These are phyloP conservation scores for Aulographum hederae DNA, from an alignment of 2,329 filamentous ascomycete species.

Conservation along the genomic window DNA sequence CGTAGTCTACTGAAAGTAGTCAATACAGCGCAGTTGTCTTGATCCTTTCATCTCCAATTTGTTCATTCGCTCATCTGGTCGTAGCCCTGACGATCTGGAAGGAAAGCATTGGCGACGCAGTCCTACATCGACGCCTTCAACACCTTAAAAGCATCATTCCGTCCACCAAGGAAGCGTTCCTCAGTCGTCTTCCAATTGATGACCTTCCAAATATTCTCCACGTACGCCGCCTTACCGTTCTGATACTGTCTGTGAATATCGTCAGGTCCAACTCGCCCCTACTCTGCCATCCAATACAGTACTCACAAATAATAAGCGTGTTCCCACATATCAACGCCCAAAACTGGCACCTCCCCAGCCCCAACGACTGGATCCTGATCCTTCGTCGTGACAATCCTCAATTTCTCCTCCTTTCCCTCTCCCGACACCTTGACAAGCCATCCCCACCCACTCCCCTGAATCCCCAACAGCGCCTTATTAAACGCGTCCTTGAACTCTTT, in stretches of 20 bases:
- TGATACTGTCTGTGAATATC: no score
- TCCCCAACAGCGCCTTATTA: conserved; percentile 42
- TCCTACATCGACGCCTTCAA: conserved; percentile 14
- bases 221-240: conserved; percentile 57
- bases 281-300: no score
- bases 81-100: no score
- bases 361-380: conserved; percentile 64
- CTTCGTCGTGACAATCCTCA: conserved; percentile 65
- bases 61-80: no score
- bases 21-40: no score
- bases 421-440: conserved; percentile 56
- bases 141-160: conserved; percentile 18
- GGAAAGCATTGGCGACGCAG: not conserved
- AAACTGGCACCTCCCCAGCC: conserved; percentile 43
- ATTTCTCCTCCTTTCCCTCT: conserved; percentile 26
- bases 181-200: conserved; percentile 62
- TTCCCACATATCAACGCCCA: conserved; percentile 85
- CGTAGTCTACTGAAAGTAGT: no score
- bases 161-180: conserved; percentile 35
- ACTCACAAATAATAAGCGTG: conserved; percentile 88
- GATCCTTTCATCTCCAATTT: no score
- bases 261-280: no score
- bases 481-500: conserved; percentile 49
- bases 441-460: conserved; percentile 78
- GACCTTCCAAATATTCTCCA: conserved; percentile 60